Conservation (phyloP, 2,329 filamentous ascomycete species). For the Mycogone perniciosa region DNA sequence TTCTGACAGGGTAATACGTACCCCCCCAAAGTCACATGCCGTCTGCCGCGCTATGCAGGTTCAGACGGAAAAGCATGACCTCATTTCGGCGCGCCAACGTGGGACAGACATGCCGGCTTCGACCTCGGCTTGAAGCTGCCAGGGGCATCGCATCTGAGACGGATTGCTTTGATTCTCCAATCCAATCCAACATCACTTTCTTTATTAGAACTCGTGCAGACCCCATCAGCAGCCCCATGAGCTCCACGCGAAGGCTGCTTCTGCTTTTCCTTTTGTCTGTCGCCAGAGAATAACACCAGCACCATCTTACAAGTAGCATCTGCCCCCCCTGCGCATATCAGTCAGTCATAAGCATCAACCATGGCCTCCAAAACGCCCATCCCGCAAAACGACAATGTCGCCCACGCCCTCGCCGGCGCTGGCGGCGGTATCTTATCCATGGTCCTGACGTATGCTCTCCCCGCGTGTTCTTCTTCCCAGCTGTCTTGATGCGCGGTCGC, state of each 20-base stretch:
- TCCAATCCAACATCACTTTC: not conserved
- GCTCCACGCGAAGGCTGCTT: too few relatives aligned
- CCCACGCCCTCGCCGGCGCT: conserved; percentile 86
- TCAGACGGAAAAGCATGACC: conserved; percentile 15
- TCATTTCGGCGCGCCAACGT: conserved; percentile 17
- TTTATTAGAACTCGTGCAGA: conserved; percentile 1
- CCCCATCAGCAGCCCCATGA: not conserved
- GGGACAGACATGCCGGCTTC: conserved; percentile 5
- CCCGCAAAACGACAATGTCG: conserved; percentile 93
- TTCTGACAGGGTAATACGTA: not conserved
- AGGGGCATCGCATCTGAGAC: conserved; percentile 6
- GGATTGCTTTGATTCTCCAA: not conserved
- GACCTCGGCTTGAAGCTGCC: conserved; percentile 11
- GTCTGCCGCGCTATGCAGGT: conserved; percentile 9
- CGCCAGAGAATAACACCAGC: not conserved
- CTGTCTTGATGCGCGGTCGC: not conserved
- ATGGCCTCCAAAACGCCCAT: conserved; percentile 53
- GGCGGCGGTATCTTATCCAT: conserved; percentile 94
- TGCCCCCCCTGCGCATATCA: not conserved
- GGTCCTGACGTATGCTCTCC: conserved; percentile 68
- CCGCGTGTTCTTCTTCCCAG: conserved; percentile 1
- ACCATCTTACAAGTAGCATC: not conserved
- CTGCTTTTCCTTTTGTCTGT: too few relatives aligned
- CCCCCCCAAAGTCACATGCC: conserved; percentile 23
- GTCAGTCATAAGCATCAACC: not conserved